Evolutionary conservation across 345 rosid genomes (phyloP).

Genomic region (Excoecaria agallocha): DNA sequence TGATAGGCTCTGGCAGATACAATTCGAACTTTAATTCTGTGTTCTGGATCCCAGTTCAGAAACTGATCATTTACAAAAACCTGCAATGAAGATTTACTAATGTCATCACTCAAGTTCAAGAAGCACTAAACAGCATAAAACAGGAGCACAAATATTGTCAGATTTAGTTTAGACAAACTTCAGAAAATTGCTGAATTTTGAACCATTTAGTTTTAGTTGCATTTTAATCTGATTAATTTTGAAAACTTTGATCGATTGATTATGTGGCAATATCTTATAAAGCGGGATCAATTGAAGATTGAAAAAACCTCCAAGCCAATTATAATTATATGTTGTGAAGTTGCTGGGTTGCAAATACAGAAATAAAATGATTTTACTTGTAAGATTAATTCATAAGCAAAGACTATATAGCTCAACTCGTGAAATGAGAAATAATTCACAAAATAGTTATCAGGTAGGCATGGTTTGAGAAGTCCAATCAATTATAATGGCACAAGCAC

Average conservation of each 20-base stretch:
- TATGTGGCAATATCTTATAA: background rate
- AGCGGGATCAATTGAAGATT: background rate
- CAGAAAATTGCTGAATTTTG: background rate
- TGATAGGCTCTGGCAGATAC: slow-evolving; percentile 98
- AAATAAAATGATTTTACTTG: background rate
- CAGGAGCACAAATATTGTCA: no score
- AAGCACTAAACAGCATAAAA: background rate
- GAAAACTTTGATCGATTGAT: background rate
- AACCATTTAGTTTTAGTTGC: background rate
- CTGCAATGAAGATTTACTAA: slow-evolving; percentile 31
- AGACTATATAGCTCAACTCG: background rate
- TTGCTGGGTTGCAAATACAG: background rate
- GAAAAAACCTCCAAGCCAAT: background rate
- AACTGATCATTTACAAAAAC: slow-evolving; percentile 89
- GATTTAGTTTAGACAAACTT: background rate
- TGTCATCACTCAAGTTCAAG: background rate
- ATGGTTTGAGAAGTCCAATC: background rate
- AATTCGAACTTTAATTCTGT: slow-evolving; percentile 91
- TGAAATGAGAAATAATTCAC: background rate
- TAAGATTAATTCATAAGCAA: background rate
- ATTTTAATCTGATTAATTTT: background rate
- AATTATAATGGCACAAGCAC: background rate
- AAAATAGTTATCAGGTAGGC: background rate
- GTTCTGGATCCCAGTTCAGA: slow-evolving; percentile 87
- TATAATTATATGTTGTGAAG: background rate